Evolutionary conservation across 306 rosid species (phyloP).

Genomic region (Canavalia gladiata): DNA sequence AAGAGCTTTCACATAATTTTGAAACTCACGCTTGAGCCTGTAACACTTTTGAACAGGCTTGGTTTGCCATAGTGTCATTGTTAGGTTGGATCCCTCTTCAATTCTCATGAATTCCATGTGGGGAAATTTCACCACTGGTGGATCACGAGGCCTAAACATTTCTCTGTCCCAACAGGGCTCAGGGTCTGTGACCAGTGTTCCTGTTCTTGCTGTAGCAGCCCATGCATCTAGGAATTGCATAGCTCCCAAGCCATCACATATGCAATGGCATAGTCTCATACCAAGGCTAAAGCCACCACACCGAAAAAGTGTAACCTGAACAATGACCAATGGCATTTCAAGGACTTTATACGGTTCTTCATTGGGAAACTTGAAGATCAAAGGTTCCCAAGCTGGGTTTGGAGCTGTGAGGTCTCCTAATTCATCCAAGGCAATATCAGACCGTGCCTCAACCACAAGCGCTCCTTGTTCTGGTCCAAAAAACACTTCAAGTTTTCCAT

Average conservation of each 20-base stretch:
- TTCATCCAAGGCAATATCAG: slow-evolving; percentile 59
- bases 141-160: slow-evolving; percentile 68
- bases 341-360: slow-evolving; percentile 90
- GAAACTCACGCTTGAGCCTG: slow-evolving; percentile 73
- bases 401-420: slow-evolving; percentile 80
- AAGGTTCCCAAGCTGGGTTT: slow-evolving; percentile 89
- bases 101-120: slow-evolving; percentile 85
- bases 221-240: slow-evolving; percentile 87
- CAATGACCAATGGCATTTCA: slow-evolving; percentile 90
- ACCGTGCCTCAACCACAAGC: slow-evolving; percentile 76
- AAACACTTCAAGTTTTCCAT: slow-evolving; percentile 84
- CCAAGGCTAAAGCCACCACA: slow-evolving; percentile 97
- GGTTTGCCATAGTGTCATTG: slow-evolving; percentile 67
- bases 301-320: slow-evolving; percentile 74
- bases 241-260: slow-evolving; percentile 94
- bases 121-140: slow-evolving; percentile 71
- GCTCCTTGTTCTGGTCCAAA: slow-evolving; percentile 81
- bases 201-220: slow-evolving; percentile 80
- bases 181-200: slow-evolving; percentile 61
- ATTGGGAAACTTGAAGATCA: slow-evolving; percentile 76
- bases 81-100: slow-evolving; percentile 79
- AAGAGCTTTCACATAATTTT: slow-evolving; percentile 57
- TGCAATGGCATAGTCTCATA: slow-evolving; percentile 91
- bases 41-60: slow-evolving; percentile 83
- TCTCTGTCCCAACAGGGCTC: slow-evolving; percentile 83